Percentiles rank a stretch among this genome's conserved stretches.
Conservation (phyloP, 306 rosid species). For the Dalbergia oliveri region DNA sequence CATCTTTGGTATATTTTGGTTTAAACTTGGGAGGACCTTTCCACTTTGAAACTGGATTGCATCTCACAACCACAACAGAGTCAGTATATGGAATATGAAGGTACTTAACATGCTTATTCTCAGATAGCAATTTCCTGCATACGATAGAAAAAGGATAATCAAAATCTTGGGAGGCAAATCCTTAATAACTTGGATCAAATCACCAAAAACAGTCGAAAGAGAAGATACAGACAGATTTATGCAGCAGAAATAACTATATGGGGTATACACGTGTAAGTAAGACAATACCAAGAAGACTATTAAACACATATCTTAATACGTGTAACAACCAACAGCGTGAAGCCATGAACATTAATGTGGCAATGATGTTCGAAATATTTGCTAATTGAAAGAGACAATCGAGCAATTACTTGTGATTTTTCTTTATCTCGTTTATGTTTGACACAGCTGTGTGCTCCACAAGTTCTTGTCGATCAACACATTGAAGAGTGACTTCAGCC, state of each 20-base stretch:
- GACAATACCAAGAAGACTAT: neutral
- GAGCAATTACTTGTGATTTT: constrained; percentile 84
- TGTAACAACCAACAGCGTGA: constrained; percentile 11
- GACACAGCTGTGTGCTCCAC: constrained; percentile 92
- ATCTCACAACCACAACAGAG: constrained; percentile 81
- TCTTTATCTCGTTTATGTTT: constrained; percentile 81
- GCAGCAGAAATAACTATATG: constrained; percentile 34
- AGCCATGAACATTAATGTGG: constrained; percentile 2
- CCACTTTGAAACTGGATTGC: constrained; percentile 98
- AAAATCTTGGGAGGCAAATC: constrained; percentile 36
- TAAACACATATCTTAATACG: constrained; percentile 16
- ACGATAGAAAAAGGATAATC: constrained; percentile 20
- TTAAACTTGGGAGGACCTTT: constrained; percentile 85
- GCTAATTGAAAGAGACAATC: neutral
- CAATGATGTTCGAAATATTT: neutral
- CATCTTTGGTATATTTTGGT: constrained; percentile 78
- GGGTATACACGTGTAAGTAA: constrained; percentile 4
- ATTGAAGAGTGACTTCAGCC: constrained; percentile 96
- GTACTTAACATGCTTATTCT: constrained; percentile 93
- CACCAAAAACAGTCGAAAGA: constrained; percentile 39
- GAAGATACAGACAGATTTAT: constrained; percentile 30
- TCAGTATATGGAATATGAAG: constrained; percentile 86
- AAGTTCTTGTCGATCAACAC: constrained; percentile 97
- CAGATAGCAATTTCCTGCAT: constrained; percentile 74
- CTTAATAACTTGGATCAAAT: constrained; percentile 19